Evolutionary conservation across 345 rosid genomes (phyloP).

Genomic region (Clausena lansium): DNA sequence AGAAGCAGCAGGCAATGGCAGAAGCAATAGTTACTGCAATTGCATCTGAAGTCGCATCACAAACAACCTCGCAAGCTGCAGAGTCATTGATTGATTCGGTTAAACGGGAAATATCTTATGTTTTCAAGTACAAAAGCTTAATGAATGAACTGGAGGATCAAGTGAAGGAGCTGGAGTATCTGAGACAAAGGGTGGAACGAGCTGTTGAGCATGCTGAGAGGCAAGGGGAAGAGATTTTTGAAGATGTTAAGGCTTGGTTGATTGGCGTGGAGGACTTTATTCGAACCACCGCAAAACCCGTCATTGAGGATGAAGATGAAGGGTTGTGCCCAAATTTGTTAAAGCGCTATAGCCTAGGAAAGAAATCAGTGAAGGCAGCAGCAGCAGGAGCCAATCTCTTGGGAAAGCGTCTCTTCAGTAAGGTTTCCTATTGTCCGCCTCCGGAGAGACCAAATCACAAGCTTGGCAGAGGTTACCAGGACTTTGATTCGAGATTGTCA

Average conservation of each 20-base stretch:
- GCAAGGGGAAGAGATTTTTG: background rate
- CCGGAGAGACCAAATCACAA: too few species aligned
- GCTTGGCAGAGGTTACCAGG: too few species aligned
- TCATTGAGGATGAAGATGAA: background rate
- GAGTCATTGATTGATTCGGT: background rate
- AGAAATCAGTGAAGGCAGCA: too few species aligned
- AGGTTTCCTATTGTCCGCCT: too few species aligned
- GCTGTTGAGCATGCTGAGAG: background rate
- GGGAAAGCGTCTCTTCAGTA: too few species aligned
- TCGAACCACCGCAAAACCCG: too few species aligned
- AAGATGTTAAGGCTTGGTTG: background rate
- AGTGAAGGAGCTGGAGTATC: background rate
- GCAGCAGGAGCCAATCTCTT: too few species aligned
- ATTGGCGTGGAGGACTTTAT: background rate
- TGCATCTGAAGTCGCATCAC: background rate
- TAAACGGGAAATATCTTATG: background rate
- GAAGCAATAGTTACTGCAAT: background rate
- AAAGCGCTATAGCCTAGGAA: too few species aligned
- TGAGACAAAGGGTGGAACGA: background rate
- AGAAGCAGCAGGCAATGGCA: background rate
- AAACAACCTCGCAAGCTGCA: too few species aligned
- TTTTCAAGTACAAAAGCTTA: slow-evolving; percentile 3
- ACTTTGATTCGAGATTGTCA: too few species aligned
- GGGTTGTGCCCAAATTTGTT: too few species aligned
- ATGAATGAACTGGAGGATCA: background rate